phyloP scores from a whole-genome alignment of 2,329 filamentous ascomycete genomes.

The Aspergillus jensenii region DNA sequence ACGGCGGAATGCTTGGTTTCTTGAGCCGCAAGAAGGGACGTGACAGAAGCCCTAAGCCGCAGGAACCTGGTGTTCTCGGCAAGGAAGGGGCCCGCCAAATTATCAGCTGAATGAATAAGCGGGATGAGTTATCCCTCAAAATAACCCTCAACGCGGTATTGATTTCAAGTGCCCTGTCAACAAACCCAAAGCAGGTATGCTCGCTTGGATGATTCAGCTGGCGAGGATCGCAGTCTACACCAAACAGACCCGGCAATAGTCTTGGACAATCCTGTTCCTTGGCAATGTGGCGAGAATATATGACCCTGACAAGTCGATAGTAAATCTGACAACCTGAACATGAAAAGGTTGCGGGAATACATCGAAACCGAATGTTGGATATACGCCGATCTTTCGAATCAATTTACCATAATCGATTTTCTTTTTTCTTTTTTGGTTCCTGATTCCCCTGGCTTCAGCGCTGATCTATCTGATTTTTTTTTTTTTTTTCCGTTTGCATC shows the following conservation, averaged over 20 bases:
- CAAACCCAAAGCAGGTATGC: not conserved
- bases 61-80: constrained; percentile 87
- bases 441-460: constrained; percentile 13
- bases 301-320: not conserved
- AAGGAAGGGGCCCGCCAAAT: constrained; percentile 90
- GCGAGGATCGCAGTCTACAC: not conserved
- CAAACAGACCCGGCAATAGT: not conserved
- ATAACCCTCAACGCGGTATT: not conserved
- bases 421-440: constrained; percentile 7
- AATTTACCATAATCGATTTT: constrained; percentile 5
- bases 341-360: not conserved
- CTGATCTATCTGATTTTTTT: constrained; percentile 2
- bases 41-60: constrained; percentile 89
- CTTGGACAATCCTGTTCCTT: not conserved
- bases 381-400: not conserved
- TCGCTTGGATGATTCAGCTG: not conserved
- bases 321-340: not conserved
- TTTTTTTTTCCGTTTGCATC: not conserved
- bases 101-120: constrained; percentile 55
- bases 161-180: not conserved
- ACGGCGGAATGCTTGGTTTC: constrained; percentile 83
- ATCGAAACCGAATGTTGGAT: not conserved
- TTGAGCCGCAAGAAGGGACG: constrained; percentile 85
- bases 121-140: not conserved
- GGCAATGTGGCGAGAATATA: not conserved